Evolutionary conservation across 2,329 filamentous ascomycete species (phyloP).

Genomic region (Ophiostoma montium): DNA sequence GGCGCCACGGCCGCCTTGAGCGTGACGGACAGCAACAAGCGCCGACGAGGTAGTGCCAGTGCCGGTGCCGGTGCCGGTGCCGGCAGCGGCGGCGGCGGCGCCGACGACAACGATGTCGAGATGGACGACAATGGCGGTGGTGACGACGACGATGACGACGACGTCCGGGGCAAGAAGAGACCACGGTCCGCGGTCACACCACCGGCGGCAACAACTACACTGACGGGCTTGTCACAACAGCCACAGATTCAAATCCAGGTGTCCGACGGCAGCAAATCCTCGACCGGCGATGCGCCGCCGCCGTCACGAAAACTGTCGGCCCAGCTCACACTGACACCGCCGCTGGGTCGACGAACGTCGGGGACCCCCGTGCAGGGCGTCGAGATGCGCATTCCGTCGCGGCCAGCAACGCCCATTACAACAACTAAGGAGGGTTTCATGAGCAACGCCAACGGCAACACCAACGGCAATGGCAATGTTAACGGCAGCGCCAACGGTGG

Average conservation of each 20-base stretch:
- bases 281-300: not conserved
- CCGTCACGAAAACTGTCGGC: not conserved
- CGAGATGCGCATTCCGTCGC: conserved; percentile 49
- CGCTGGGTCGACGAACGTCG: conserved; percentile 32
- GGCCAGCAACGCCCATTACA: conserved; percentile 44
- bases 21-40: not conserved
- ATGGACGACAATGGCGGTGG: not conserved
- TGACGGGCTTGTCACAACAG: too few relatives aligned
- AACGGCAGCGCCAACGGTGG: conserved; percentile 2
- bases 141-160: conserved; percentile 13
- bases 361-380: conserved; percentile 39
- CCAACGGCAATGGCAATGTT: not conserved
- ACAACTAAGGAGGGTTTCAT: conserved; percentile 13
- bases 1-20: not conserved
- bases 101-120: conserved; percentile 10
- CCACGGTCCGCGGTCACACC: conserved; percentile 15
- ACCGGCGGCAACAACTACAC: not conserved
- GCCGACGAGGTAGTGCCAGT: conserved; percentile 13
- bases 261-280: not conserved
- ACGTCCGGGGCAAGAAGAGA: conserved; percentile 12
- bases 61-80: conserved; percentile 12
- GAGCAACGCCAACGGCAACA: conserved; percentile 11
- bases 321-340: conserved; percentile 21
- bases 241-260: not conserved
- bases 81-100: too few relatives aligned